Base-by-base conservation (phyloP, 768 basidiomycete species). In the Hysterangium stoloniferum region DNA sequence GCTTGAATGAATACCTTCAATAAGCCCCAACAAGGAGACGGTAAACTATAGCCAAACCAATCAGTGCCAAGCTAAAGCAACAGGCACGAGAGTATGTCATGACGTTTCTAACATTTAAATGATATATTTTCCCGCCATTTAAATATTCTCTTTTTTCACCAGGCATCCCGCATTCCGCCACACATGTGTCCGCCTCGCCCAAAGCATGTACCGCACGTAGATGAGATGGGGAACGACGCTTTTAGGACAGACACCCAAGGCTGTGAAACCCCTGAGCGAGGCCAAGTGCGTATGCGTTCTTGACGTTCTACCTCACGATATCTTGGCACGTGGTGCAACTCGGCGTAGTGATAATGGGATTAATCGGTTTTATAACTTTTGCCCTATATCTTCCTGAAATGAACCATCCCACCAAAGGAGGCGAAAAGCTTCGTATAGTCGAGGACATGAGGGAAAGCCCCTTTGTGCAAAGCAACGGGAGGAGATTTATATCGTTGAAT, bases 41-140 rank as follows among this genome's bases (percentile, higher is more conserved):
- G n/a, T n/a, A n/a, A n/a, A n/a, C n/a, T n/a, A 63, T 88, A 61
- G 86, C 87, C 46, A 90, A 89, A 66, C 87, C 88, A 44, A 86
- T 90, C 56, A 81, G 82, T 46, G 66, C 72, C 27, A 72, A 73
- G 45, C 67, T 90, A 40, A 88, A 81, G 66, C 70, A 71, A 42
- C 86, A 87, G 62, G 87, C 82, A 0, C 78, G 73, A 58, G 76
- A 86, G 86, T 88, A 57, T 56, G 80, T 12, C 52, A 20, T 17
- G 22, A n/a, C 29, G 32, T 27, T 20, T 6, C 35, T 31, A 7
- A 7, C 20, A 42, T 22, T n/a, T n/a, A n/a, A n/a, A n/a, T n/a
- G n/a, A n/a, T n/a, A n/a, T n/a, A n/a, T n/a, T n/a, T n/a, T n/a
- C n/a, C n/a, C n/a, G 36, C 9, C 31, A n/a, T 17, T n/a, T 38